Evolutionary conservation across 129 eudicot genomes (phyloP).

Genomic region (Sambucus nigra): DNA sequence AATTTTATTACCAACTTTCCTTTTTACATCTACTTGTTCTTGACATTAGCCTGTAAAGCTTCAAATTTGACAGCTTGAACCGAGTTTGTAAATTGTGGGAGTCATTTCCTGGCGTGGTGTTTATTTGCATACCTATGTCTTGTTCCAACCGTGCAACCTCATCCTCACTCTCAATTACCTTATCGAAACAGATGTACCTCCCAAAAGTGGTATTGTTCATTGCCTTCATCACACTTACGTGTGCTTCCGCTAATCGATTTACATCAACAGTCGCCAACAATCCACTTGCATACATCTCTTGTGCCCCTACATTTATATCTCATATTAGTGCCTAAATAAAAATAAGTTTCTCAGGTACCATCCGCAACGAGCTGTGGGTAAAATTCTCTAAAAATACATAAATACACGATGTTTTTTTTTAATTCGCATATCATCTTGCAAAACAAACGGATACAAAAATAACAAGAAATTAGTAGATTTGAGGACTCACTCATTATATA

Average conservation of each 20-base stretch:
- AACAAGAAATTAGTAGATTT: too few relatives aligned
- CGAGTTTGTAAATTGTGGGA: conserved; percentile 12
- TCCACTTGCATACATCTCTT: conserved; percentile 52
- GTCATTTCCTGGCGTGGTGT: conserved; percentile 3
- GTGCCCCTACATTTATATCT: conserved; percentile 28
- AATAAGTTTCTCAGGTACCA: not conserved
- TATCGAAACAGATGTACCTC: conserved; percentile 59
- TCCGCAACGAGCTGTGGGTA: not conserved
- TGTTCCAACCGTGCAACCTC: conserved; percentile 32
- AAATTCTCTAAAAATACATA: not conserved
- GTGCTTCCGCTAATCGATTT: conserved; percentile 55
- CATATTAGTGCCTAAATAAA: not conserved
- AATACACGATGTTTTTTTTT: too few relatives aligned
- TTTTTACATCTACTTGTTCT: conserved; percentile 34
- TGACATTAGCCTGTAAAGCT: conserved; percentile 44
- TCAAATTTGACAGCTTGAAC: conserved; percentile 41
- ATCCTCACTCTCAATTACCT: conserved; percentile 22
- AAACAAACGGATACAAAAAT: too few relatives aligned
- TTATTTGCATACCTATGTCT: conserved; percentile 33
- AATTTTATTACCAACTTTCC: conserved; percentile 11
- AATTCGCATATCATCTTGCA: too few relatives aligned
- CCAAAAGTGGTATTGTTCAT: conserved; percentile 43
- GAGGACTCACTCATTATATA: too few relatives aligned
- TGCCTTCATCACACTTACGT: conserved; percentile 45
- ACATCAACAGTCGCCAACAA: conserved; percentile 56